Percentiles rank a stretch among this genome's conserved stretches.
These are phyloP conservation scores for Adiantum capillusveneris DNA, from an alignment of 75 land plant genomes.

Conservation along the genomic window DNA sequence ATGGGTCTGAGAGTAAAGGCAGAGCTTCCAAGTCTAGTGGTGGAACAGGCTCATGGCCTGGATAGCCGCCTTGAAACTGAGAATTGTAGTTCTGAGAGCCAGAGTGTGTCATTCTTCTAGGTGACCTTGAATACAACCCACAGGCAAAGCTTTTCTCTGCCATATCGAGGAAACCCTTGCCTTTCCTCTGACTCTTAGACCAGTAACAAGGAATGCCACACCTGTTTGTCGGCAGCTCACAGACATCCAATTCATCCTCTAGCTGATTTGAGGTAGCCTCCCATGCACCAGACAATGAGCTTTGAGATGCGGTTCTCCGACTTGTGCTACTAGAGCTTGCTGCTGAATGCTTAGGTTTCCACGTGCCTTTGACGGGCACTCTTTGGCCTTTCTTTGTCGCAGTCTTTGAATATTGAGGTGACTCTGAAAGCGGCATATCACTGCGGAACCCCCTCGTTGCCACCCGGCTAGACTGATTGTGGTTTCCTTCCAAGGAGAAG, in stretches of 20 bases:
- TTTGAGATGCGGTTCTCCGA: not conserved
- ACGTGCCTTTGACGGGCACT: too few relatives aligned
- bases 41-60: too few relatives aligned
- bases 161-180: conserved; percentile 54
- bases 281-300: not conserved
- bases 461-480: too few relatives aligned
- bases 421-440: too few relatives aligned
- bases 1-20: too few relatives aligned
- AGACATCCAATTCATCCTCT: conserved; percentile 31
- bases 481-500: too few relatives aligned
- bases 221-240: conserved; percentile 48
- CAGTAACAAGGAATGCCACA: conserved; percentile 88
- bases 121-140: conserved; percentile 22
- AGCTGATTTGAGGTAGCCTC: conserved; percentile 24
- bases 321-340: not conserved
- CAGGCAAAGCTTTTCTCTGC: conserved; percentile 76
- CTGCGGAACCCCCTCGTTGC: too few relatives aligned
- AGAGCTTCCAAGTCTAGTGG: too few relatives aligned
- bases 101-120: not conserved
- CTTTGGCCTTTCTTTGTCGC: too few relatives aligned
- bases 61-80: too few relatives aligned
- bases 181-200: conserved; percentile 77
- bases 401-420: too few relatives aligned
- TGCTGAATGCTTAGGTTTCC: too few relatives aligned
- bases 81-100: not conserved